A percentile compares a stretch with the other conserved stretches of the same genome.
These are phyloP conservation scores for Ustilago tritici DNA, from an alignment of 1,284 basidiomycete species.

Conservation along the genomic window DNA sequence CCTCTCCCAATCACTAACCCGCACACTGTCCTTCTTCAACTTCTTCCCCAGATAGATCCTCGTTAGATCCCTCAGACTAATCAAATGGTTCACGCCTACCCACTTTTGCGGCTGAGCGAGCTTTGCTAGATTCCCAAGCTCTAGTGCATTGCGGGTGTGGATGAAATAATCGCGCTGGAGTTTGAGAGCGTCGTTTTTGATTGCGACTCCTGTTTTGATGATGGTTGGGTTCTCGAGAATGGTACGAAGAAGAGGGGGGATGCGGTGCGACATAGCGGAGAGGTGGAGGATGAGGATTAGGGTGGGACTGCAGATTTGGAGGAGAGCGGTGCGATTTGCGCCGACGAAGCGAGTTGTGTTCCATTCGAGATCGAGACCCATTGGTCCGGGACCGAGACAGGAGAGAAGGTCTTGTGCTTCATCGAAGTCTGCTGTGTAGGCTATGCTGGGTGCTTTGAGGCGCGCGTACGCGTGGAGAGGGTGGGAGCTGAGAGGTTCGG, in stretches of 20 bases:
- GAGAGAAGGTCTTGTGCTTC: slow-evolving; percentile 40
- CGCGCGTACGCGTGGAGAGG: neutral
- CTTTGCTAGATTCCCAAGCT: slow-evolving; percentile 52
- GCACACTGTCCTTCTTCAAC: slow-evolving; percentile 52
- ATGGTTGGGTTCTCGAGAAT: slow-evolving; percentile 45
- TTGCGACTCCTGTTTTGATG: slow-evolving; percentile 60
- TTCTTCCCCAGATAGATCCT: slow-evolving; percentile 48
- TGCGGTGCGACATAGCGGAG: slow-evolving; percentile 39
- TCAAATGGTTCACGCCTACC: slow-evolving; percentile 27
- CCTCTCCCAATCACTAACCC: slow-evolving; percentile 53
- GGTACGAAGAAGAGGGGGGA: slow-evolving; percentile 24
- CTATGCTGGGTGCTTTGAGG: slow-evolving; percentile 29
- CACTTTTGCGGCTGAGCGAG: slow-evolving; percentile 43
- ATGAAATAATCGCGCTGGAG: slow-evolving; percentile 58
- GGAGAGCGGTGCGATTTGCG: slow-evolving; percentile 35
- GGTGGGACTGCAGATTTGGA: slow-evolving; percentile 48
- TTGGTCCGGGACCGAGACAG: slow-evolving; percentile 28
- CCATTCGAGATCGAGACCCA: slow-evolving; percentile 64
- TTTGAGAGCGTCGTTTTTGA: slow-evolving; percentile 56
- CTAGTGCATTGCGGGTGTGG: slow-evolving; percentile 41
- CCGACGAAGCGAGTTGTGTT: slow-evolving; percentile 27
- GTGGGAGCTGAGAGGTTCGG: neutral
- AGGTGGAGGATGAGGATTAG: slow-evolving; percentile 55
- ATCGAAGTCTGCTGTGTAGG: slow-evolving; percentile 37
- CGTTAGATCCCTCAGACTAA: slow-evolving; percentile 56